Base-by-base conservation (phyloP, 2,329 filamentous ascomycete genomes). In the Exophiala oligosperma region DNA sequence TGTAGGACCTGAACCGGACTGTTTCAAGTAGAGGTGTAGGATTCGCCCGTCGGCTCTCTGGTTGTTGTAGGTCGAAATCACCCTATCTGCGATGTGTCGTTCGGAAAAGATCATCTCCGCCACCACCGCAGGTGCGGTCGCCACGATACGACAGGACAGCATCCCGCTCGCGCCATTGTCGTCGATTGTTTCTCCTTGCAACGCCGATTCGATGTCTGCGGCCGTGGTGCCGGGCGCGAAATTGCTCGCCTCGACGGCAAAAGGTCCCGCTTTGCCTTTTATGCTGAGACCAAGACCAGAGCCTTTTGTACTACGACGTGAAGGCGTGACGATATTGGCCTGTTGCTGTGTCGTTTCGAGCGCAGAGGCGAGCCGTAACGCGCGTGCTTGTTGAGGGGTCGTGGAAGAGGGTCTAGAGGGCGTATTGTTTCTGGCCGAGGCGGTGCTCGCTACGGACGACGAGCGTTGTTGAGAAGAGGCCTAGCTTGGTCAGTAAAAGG, bases 201-300 rank as follows among this genome's bases (percentile, higher is more conserved):
- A 76, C 29, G 85, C 84, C 43, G 83, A 79, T 67, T 86, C 81
- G 47, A 88, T 87, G 64, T 88, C 85, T 26, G 82, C 83, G 14
- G 84, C 84, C 2, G 84, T 86, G 0, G 85, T 88, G 14, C 84
- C 85, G n/a, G 81, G 81, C 12, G 84, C 84, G 68, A 88, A 87
- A 71, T 87, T 87, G 68, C 79, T 80, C 5, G 83, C 85, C 51
- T 84, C 71, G 5, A 88, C 81, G 4, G 81, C 76, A 67, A 80
- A 84, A 2, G 82, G 82, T 1, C 81, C 81, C 11, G 77, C 75
- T 21, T 73, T 70, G 49, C 84, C 84, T 68, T 79, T 78, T 59
- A 87, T 86, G 68, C 73, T 82, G 59, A 86, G 76, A 38, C 79
- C 66, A 11, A 46, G 54, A 37, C 59, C 52, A 54, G 4, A 9